Conservation (phyloP, 306 rosid genomes). For the Corylus avellana region DNA sequence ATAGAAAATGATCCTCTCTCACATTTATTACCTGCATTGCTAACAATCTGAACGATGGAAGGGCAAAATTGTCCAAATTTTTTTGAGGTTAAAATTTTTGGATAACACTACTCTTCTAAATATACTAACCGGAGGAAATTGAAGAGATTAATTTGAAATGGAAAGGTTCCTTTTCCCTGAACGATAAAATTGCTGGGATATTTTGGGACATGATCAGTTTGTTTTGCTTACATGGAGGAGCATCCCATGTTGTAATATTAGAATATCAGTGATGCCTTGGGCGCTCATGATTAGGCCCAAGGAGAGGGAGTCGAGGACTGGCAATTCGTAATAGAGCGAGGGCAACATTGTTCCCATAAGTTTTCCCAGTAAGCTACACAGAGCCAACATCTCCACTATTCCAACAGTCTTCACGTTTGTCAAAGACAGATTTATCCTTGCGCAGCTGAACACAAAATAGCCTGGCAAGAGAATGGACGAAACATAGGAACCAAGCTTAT, state of each 20-base stretch:
- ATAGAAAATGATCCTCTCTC: too few relatives aligned
- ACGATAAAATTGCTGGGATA: too few relatives aligned
- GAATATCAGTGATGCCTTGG: slow-evolving; percentile 55
- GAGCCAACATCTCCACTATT: slow-evolving; percentile 28
- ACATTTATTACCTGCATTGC: too few relatives aligned
- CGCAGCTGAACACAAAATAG: slow-evolving; percentile 42
- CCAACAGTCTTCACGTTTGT: slow-evolving; percentile 17
- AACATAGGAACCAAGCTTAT: slow-evolving; percentile 42
- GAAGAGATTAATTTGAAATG: too few relatives aligned
- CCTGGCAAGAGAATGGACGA: slow-evolving; percentile 42
- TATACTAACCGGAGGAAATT: too few relatives aligned
- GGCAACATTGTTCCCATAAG: slow-evolving; percentile 55
- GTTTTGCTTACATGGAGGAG: slow-evolving; percentile 35
- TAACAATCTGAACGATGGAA: too few relatives aligned
- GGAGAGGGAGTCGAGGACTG: slow-evolving; percentile 36
- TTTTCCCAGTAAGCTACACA: slow-evolving; percentile 41
- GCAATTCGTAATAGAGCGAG: slow-evolving; percentile 48
- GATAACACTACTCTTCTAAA: too few relatives aligned
- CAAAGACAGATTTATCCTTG: slow-evolving; percentile 13
- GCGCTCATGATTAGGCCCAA: slow-evolving; percentile 56
- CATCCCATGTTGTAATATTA: slow-evolving; percentile 29
- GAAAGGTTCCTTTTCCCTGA: too few relatives aligned
- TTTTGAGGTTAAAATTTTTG: too few relatives aligned
- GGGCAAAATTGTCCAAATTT: too few relatives aligned
- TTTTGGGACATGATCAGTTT: neutral